Evolutionary conservation across 192 early-diverging fungal genomes (phyloP), one percentile per base, ranked within the genome.

Genomic region (Lunasporangiospora selenospora): DNA sequence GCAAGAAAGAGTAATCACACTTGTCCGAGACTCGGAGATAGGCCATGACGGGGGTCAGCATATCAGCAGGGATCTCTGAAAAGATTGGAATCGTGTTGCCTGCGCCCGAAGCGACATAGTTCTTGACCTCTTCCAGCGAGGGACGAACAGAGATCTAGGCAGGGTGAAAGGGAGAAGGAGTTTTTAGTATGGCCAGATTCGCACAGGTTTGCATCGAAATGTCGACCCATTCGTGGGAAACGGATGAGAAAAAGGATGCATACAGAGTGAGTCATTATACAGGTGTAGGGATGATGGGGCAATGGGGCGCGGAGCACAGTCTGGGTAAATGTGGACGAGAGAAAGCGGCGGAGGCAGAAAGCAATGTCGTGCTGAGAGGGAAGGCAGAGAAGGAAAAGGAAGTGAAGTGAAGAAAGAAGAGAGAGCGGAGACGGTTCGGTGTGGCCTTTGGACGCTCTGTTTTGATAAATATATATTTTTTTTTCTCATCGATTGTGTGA

Each of bases 1-100:
- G 88, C 62, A 99, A 75, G 59, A 99, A 99, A 30, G 98, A 98
- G 75, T 95, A 91, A 12, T 89, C 82, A 60, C 86, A 87, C 40
- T 83, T 78, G 46, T 90, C 80, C 18, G 94, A 80, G 18, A 98
- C 84, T 66, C 91, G 92, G 58, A 98, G 89, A 62, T 98, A 99
- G 19, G 95, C 97, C 18, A 93, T 88, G 16, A 99, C 95, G 27
- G 98, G 98, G 6, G 98, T 99, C 31, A 98, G 82, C 51, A 98
- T 83, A 71, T 99, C 98, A 30, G 91, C 90, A 13, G 89, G 88
- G 34, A 98, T 87, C 61, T 91, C 87, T 34, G 85, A 81, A 82
- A 90, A 98, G 51, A 98, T 87, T 19, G 98, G 98, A 49, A 98
- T 93, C 43, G 89, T 89, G 76, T 95, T 95, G 59, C 93, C 94